These are phyloP conservation scores for Zygosaccharomyces gambellarensis DNA, from an alignment of 805 yeast species.

Conservation along the genomic window DNA sequence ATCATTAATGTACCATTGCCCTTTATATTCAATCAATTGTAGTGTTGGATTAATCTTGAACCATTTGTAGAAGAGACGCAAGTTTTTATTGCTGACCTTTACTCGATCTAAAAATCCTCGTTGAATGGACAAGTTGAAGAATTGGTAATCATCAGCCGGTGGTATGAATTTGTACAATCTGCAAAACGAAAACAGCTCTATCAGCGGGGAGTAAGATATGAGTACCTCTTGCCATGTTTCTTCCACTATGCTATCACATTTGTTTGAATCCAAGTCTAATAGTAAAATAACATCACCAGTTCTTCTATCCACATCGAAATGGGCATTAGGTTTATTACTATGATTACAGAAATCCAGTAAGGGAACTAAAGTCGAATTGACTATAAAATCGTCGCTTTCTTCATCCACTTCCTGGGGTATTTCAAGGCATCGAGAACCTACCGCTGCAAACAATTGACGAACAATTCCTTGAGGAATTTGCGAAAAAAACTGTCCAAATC, in stretches of 20 bases:
- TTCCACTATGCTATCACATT: not conserved
- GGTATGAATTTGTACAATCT: constrained; percentile 48
- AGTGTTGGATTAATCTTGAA: constrained; percentile 38
- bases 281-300: constrained; percentile 43
- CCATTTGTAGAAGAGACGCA: constrained; percentile 35
- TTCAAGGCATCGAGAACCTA: constrained; percentile 58
- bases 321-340: constrained; percentile 44
- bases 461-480: constrained; percentile 1
- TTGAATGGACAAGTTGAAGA: constrained; percentile 19
- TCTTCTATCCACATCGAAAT: constrained; percentile 53
- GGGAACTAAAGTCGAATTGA: constrained; percentile 58
- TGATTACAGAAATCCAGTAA: constrained; percentile 67
- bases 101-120: constrained; percentile 12
- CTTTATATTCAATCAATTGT: constrained; percentile 35
- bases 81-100: constrained; percentile 6
- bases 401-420: constrained; percentile 45
- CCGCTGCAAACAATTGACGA: constrained; percentile 39
- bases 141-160: constrained; percentile 12
- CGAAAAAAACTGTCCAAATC: constrained; percentile 4
- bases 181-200: constrained; percentile 40
- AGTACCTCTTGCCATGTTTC: constrained; percentile 36
- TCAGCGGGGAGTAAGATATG: constrained; percentile 42
- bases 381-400: constrained; percentile 38
- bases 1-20: constrained; percentile 21
- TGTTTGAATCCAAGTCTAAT: constrained; percentile 18